Percentiles rank a stretch among this genome's conserved stretches.
Conservation (phyloP, 2,329 filamentous ascomycete species). For the Aspergillus arachidicola region DNA sequence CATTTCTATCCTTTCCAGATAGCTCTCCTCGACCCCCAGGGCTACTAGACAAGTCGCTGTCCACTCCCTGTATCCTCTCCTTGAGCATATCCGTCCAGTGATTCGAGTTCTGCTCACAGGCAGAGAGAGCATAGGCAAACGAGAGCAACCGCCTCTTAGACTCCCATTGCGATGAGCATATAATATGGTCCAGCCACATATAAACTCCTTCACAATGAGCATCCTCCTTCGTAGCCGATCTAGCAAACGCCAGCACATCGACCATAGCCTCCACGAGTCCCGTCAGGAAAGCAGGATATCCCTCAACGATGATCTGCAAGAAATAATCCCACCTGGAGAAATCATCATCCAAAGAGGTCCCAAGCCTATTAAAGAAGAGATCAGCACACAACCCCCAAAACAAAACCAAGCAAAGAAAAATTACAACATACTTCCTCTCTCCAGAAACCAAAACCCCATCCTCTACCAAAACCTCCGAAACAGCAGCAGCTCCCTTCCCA, state of each 20-base stretch:
- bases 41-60: neutral
- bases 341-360: conserved; percentile 28
- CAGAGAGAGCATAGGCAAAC: conserved; percentile 34
- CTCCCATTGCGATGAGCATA: conserved; percentile 43
- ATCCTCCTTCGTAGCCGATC: conserved; percentile 27
- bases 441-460: conserved; percentile 28
- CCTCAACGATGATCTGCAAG: conserved; percentile 39
- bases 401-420: neutral
- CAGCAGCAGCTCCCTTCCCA: conserved; percentile 16
- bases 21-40: neutral
- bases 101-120: conserved; percentile 36
- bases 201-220: conserved; percentile 47
- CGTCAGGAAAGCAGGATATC: conserved; percentile 38
- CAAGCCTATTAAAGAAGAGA: conserved; percentile 21
- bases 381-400: conserved; percentile 1
- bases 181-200: conserved; percentile 54
- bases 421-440: conserved; percentile 30
- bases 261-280: conserved; percentile 45
- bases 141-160: conserved; percentile 31
- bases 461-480: conserved; percentile 33
- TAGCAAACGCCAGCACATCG: conserved; percentile 33
- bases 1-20: neutral
- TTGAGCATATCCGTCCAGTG: conserved; percentile 33
- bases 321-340: conserved; percentile 41
- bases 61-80: conserved; percentile 20